Evolutionary conservation across 2,329 filamentous ascomycete species (phyloP), one percentile per base, ranked within the genome.

Genomic region (Aaosphaeria arxii): DNA sequence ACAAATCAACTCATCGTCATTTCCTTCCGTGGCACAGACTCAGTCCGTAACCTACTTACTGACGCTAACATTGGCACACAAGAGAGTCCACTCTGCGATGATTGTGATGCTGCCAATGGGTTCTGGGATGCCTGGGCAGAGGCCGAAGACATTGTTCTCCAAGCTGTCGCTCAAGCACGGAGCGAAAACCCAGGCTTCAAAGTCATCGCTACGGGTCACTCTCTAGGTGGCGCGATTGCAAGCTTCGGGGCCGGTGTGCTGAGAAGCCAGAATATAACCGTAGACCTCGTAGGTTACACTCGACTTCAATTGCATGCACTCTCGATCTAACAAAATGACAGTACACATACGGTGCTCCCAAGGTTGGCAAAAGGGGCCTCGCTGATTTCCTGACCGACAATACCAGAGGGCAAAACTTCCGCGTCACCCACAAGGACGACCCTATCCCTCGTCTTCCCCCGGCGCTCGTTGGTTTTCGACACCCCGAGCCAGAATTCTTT

Each of bases 401-500:
- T 56, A 49, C 70, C 1, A 80, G 80, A 3, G 71, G 75, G 46
- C 63, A 63, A 47, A 78, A 81, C 54, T 85, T 77, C 71, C 83
- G 87, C 53, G 74, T 88, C 44, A 89, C 87, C 1, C 86, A 90
- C 69, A 70, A 69, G 39, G 72, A 79, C 56, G 88, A 91, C 64
- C 83, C 85, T 1, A 80, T 90, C 1, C 84, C 87, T 0, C 79
- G 83, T 40, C 74, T 91, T 35, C 86, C 87, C 80, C 84, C 17
- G 69, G 82, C 61, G 48, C 45, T 79, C 41, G 65, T 86, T 44
- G 79, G 80, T 32, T 90, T 83, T 72, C 72, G 78, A 36, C 87
- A 89, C 66, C 79, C 82, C n/a, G 80, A 75, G 11, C 85, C 86
- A 1, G 87, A 90, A 74, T 88, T 84, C 70, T 89, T 67, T 42